Evolutionary conservation across 2,329 filamentous ascomycete genomes (phyloP), one percentile per base, ranked within the genome.

Genomic region (Fusarium veterinarium): DNA sequence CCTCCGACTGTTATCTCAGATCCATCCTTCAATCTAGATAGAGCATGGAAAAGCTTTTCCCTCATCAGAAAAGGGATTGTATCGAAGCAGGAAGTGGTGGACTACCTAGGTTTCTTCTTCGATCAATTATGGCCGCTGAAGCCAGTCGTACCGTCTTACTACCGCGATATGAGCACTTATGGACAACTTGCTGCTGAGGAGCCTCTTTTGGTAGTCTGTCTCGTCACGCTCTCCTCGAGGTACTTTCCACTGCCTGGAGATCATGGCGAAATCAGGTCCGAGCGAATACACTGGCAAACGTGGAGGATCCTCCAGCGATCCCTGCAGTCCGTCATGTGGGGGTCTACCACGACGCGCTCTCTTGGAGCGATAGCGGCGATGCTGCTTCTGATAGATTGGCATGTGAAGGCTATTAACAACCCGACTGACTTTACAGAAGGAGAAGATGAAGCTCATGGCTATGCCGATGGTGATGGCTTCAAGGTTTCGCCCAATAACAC

Each of bases 331-430:
- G 67, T 67, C 31, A 70, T 72, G 67, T 72, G 67, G 69, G 62
- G 69, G 7, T 70, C 69, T 8, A 64, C 58, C 4, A 70, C 58
- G 1, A 67, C 69, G 0, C 45, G 69, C 0, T 70, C 67, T n/a
- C 59, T 72, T 2, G 69, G 69, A 20, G 45, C 67, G 3, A 72
- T 72, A 60, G 37, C 67, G 4, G 44, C 69, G 1, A 70, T 70
- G 67, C 51, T 72, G 4, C 45, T 72, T 33, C 56, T 71, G 25
- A 65, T 65, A 9, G 68, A 72, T 33, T 73, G 68, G 68, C 70
- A 71, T 63, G 46, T 71, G 19, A 73, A 73, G 23, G 62, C 66
- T 4, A 72, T 74, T 19, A 74, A 72, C 7, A 72, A 72, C 14
- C 58, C 71, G 2, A 62, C 52, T 35, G 60, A 74, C 16, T 73